phyloP scores from a whole-genome alignment of 1,284 basidiomycete genomes.

The Ganoderma meredithae region DNA sequence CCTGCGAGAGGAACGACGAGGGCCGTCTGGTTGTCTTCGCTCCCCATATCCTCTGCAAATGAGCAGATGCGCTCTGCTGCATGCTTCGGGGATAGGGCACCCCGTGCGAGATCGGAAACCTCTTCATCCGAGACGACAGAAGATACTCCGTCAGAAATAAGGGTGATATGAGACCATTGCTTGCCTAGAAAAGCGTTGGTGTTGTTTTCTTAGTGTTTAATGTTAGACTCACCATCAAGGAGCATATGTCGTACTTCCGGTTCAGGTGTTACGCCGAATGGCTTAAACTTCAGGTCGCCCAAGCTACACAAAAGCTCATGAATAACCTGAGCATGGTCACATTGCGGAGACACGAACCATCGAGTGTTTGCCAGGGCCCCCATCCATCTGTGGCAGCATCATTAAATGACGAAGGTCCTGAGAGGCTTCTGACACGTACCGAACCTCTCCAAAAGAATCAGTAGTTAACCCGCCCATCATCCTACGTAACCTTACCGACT shows the following conservation, averaged over 20 bases:
- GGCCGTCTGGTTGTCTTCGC: constrained; percentile 92
- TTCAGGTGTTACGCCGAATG: constrained; percentile 92
- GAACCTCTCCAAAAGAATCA: constrained; percentile 94
- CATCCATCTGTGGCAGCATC: constrained; percentile 77
- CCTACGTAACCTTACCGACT: constrained; percentile 84
- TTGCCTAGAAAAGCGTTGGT: constrained; percentile 51
- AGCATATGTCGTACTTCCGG: constrained; percentile 90
- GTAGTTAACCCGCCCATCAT: constrained; percentile 93
- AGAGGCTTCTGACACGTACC: constrained; percentile 54
- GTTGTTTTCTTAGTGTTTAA: not conserved
- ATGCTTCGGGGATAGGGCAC: constrained; percentile 73
- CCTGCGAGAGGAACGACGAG: constrained; percentile 93
- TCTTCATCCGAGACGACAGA: constrained; percentile 94
- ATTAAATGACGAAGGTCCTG: constrained; percentile 15
- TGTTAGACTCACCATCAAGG: constrained; percentile 65
- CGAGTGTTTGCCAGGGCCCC: constrained; percentile 94
- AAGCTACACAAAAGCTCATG: constrained; percentile 56
- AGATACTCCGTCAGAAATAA: constrained; percentile 92
- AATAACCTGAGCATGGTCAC: constrained; percentile 14
- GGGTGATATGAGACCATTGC: constrained; percentile 82
- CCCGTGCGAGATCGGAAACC: constrained; percentile 89
- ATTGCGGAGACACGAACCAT: constrained; percentile 58
- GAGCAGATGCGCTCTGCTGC: constrained; percentile 87
- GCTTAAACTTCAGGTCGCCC: constrained; percentile 92
- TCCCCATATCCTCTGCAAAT: constrained; percentile 91